A percentile compares a stretch with the other conserved stretches of the same genome.
These are phyloP conservation scores for Naumovozyma dairenensis DNA, from an alignment of 805 yeast species.

Conservation along the genomic window DNA sequence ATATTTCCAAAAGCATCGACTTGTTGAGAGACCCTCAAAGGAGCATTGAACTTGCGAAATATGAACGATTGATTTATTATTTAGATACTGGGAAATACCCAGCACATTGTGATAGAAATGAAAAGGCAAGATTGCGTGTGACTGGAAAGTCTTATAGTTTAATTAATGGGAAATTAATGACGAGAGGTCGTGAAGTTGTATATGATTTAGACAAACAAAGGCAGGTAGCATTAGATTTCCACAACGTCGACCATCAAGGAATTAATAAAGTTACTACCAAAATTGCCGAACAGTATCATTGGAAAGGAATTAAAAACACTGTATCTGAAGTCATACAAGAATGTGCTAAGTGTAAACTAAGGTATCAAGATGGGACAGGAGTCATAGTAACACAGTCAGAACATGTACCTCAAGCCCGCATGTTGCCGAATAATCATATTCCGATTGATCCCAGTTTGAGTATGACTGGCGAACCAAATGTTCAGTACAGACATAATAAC, in stretches of 20 bases:
- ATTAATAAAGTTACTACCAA: slow-evolving; percentile 77
- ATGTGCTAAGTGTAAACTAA: slow-evolving; percentile 65
- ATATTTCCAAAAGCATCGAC: slow-evolving; percentile 29
- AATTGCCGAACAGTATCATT: slow-evolving; percentile 73
- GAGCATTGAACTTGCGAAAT: slow-evolving; percentile 34
- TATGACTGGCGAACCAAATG: too few species aligned
- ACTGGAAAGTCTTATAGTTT: slow-evolving; percentile 69
- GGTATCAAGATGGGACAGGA: slow-evolving; percentile 27
- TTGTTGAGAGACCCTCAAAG: slow-evolving; percentile 21
- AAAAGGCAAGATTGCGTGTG: slow-evolving; percentile 71
- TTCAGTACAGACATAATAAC: too few species aligned
- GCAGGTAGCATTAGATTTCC: slow-evolving; percentile 63
- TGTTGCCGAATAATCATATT: too few species aligned
- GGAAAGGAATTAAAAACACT: slow-evolving; percentile 85
- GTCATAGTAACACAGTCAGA: slow-evolving; percentile 19
- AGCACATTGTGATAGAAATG: slow-evolving; percentile 67
- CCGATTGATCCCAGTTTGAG: too few species aligned
- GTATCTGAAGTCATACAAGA: slow-evolving; percentile 68
- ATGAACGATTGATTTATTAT: slow-evolving; percentile 69
- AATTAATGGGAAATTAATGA: slow-evolving; percentile 59
- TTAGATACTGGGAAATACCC: slow-evolving; percentile 83
- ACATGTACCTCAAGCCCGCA: slow-evolving; percentile 19
- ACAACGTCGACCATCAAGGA: slow-evolving; percentile 67
- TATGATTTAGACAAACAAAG: slow-evolving; percentile 65
- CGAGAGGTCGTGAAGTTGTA: slow-evolving; percentile 77